Evolutionary conservation across 495 filamentous ascomycete genomes (phyloP), one percentile per base, ranked within the genome.

Genomic region (Wilcoxina mikolae): DNA sequence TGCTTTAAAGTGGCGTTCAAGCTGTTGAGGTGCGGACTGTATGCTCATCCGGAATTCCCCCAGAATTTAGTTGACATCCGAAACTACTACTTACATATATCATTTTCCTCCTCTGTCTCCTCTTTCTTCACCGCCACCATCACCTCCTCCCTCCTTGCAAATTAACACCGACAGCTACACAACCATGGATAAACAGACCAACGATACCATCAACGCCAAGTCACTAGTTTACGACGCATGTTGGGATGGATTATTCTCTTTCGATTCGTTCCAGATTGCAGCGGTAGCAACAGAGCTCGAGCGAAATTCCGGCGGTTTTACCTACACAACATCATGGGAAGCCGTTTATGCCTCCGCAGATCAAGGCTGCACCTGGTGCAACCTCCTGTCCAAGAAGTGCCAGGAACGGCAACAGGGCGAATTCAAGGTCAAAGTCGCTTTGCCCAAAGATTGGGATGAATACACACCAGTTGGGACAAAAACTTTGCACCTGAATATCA

Each of bases 311-410:
- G 24, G 12, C 43, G 43, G 43, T 20, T 46, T 17, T 25, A 17
- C 15, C 43, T 25, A 46, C 17, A 46, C n/a, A 2, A 46, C 43
- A 46, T 17, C 43, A 46, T 46, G 43, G 43, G 43, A 46, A 46
- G 15, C 47, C 15, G 15, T 51, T 27, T 15, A 27, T n/a, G 47
- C 47, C 47, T 51, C 47, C 15, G 20, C 47, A 12, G 22, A 20
- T 22, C 10, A 20, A 15, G 47, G 47, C 23, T 51, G 47, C 27
- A 28, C 22, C 22, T 51, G 47, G 47, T 51, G 47, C 27, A 27
- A 24, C 22, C 22, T 51, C 27, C 24, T 51, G 15, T 27, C 15
- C n/a, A 25, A 51, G n/a, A n/a, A n/a, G n/a, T n/a, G n/a, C n/a
- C n/a, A n/a, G n/a, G n/a, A n/a, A n/a, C n/a, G n/a, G n/a, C n/a